Evolutionary conservation across 345 rosid genomes (phyloP), one percentile per base, ranked within the genome.

Genomic region (Pugionium cornutum): DNA sequence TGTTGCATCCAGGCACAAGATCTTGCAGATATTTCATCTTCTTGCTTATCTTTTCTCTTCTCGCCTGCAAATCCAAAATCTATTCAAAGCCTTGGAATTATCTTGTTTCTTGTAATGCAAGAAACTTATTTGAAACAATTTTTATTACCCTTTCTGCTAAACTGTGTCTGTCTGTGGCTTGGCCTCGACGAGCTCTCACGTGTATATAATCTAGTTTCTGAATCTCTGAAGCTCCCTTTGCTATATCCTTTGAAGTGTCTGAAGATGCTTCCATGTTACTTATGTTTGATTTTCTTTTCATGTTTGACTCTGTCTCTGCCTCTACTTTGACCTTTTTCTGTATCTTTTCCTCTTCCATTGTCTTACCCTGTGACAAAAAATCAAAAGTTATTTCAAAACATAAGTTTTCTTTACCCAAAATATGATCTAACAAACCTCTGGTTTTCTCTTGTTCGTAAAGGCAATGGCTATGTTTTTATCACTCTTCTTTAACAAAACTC

Each of bases 21-120:
- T 86, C 90, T 68, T 84, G 95, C 62, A 88, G 74, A 70, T 78
- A 78, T 64, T 82, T 88, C 88, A 87, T 79, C 65, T 85, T 82
- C 67, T 18, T 18, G 18, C 18, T 18, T 18, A 18, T 18, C 18
- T 18, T 18, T 18, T 18, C 18, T 18, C 18, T 82, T 54, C 88
- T 80, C 8, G 81, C 85, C 97, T 89, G 70, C 34, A 70, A 28
- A 62, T 53, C 1, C 9, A 64, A 64, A 56, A 1, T n/a, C 11
- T 42, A 6, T 50, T 2, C 31, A 28, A 33, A 58, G 52, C 52
- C 67, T 28, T 45, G 53, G 51, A 66, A 6, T 8, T 31, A 36
- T 46, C 8, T 27, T 31, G 7, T 4, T 58, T 25, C 76, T 57
- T 72, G 76, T 30, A 2, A 6, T 8, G 10, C 62, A 57, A 65